Base-by-base conservation (phyloP, 2,329 filamentous ascomycete genomes). In the Verticillium nonalfalfae region DNA sequence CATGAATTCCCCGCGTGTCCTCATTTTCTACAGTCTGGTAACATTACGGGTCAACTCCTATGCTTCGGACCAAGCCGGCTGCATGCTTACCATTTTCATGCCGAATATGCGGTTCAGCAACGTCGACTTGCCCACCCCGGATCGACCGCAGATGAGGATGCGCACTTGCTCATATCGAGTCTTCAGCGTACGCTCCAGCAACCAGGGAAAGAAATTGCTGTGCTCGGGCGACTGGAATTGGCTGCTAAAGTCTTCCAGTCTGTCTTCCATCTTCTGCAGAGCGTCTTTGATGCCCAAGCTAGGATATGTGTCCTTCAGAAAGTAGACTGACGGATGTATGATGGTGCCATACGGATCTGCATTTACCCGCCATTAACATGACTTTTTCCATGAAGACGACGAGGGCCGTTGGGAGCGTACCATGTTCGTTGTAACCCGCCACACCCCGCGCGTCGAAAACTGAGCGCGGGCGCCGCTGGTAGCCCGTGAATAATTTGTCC, bases 51-150 rank as follows among this genome's bases (percentile, higher is more conserved):
- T 50, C 45, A 50, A n/a, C 3, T n/a, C n/a, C 1, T 1, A 15
- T n/a, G 45, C 45, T 50, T n/a, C 45, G 9, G 9, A 21, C 18
- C 2, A 21, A 50, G 45, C 5, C 9, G 6, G 1, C 10, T 11
- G 31, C 7, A 34, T 2, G 11, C 61, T 52, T 7, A 63, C 63
- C 33, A 69, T 64, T 5, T 63, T 34, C 2, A 69, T 57, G 5
- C 68, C 68, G 54, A 71, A 71, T 2, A 71, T 66, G 18, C 65
- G 66, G 38, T 71, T 71, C 4, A 71, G 66, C 13, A 71, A 61
- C 0, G 68, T 70, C 2, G 68, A 70, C 56, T 71, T 71, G 3
- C 69, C 68, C 10, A 70, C 69, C 1, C 68, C 66, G 13, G 69
- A 68, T 33, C 67, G 67, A 31, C 69, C 68, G 38, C 68, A 70